Conservation (phyloP, 164 flowering plant species). For the Macadamia tetraphylla region DNA sequence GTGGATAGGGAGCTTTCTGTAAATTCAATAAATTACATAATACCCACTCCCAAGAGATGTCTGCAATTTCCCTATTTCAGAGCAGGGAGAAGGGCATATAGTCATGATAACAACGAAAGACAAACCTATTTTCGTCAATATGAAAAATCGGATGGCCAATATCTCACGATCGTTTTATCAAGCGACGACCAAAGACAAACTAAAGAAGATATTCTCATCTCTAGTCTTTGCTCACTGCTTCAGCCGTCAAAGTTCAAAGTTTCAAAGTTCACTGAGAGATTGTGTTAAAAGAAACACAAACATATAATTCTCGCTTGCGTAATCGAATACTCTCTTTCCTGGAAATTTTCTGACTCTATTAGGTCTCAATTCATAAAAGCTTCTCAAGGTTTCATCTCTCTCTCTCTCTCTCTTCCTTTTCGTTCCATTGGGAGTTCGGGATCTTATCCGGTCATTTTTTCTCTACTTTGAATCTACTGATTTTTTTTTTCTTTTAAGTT, state of each 20-base stretch:
- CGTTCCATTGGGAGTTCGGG: background rate
- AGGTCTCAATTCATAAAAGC: background rate
- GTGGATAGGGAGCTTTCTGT: too few relatives aligned
- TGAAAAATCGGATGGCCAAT: background rate
- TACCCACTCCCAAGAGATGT: background rate
- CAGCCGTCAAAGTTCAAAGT: slow-evolving; percentile 7
- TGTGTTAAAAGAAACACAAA: too few relatives aligned
- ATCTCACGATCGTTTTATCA: background rate
- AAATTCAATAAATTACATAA: too few relatives aligned
- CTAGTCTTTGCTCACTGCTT: background rate
- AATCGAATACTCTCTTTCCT: background rate
- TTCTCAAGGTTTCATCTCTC: background rate
- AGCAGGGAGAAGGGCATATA: background rate
- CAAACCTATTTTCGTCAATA: background rate
- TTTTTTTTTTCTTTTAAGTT: background rate
- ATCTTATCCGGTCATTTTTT: background rate
- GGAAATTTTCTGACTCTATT: background rate
- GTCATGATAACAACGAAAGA: background rate
- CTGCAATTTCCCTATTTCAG: background rate
- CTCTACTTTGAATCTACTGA: slow-evolving; percentile 4
- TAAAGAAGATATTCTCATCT: background rate
- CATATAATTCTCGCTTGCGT: background rate
- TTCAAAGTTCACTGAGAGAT: background rate
- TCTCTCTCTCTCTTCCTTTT: background rate
- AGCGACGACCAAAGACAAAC: slow-evolving; percentile 4